phyloP scores from a whole-genome alignment of 78 protist genomes.

The Bodo saltans region DNA sequence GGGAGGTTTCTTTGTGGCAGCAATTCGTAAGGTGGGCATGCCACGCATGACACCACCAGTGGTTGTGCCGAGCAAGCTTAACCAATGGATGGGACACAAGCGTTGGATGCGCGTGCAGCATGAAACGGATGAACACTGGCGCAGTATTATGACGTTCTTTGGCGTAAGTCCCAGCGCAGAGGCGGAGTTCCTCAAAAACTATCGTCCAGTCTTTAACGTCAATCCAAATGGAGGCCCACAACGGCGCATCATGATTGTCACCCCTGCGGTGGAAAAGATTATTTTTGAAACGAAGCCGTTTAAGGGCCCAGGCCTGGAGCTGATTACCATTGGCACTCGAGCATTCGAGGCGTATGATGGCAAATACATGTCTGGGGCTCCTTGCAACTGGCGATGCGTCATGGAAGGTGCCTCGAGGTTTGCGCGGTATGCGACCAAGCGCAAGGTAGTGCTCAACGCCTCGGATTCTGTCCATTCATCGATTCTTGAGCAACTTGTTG shows the following conservation, averaged over 20 bases:
- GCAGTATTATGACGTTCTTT: not conserved
- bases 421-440: no score
- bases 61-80: not conserved
- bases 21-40: constrained; percentile 62
- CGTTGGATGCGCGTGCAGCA: not conserved
- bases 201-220: not conserved
- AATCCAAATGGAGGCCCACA: not conserved
- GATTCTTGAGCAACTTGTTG: no score
- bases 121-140: not conserved
- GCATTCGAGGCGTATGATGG: not conserved
- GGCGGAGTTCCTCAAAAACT: not conserved
- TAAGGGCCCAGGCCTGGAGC: not conserved
- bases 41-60: not conserved
- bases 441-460: no score
- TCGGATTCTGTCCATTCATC: no score
- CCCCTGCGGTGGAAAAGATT: not conserved
- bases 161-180: not conserved
- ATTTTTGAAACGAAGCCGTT: not conserved
- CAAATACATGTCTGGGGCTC: not conserved
- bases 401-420: no score
- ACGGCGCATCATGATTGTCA: not conserved
- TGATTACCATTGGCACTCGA: not conserved
- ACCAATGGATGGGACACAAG: not conserved
- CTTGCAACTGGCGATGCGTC: not conserved
- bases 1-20: constrained; percentile 97